These are phyloP conservation scores for Apodospora peruviana DNA, from an alignment of 495 filamentous ascomycete species.

Conservation along the genomic window DNA sequence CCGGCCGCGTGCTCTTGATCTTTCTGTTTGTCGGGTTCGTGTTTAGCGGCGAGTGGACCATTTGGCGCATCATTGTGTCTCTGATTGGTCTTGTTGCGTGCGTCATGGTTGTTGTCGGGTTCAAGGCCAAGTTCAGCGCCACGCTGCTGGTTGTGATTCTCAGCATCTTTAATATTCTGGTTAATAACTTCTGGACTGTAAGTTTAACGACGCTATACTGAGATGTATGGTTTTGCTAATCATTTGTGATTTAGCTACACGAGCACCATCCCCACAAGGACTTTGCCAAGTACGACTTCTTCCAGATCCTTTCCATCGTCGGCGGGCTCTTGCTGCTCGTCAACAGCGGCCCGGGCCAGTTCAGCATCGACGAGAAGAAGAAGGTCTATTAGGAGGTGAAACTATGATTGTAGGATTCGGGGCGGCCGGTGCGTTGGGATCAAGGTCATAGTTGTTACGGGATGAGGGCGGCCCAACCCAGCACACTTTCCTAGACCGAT, in stretches of 20 bases:
- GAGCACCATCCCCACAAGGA: slow-evolving; percentile 98
- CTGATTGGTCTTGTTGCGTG: slow-evolving; percentile 82
- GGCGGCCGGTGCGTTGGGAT: too few relatives aligned
- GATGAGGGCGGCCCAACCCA: too few relatives aligned
- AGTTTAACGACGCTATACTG: too few relatives aligned
- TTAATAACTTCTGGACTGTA: slow-evolving; percentile 99
- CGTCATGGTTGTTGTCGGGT: slow-evolving; percentile 97
- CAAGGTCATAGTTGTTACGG: too few relatives aligned
- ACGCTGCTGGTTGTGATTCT: slow-evolving; percentile 89
- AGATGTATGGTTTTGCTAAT: too few relatives aligned
- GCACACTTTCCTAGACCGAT: too few relatives aligned
- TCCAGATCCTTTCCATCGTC: slow-evolving; percentile 98
- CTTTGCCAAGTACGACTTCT: slow-evolving; percentile 99
- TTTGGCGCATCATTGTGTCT: slow-evolving; percentile 78
- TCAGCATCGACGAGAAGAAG: slow-evolving; percentile 99
- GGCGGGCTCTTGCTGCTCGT: slow-evolving; percentile 91
- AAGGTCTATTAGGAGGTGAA: slow-evolving; percentile 77
- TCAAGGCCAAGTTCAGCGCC: slow-evolving; percentile 99
- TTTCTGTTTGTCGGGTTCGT: slow-evolving; percentile 96
- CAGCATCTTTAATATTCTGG: slow-evolving; percentile 91
- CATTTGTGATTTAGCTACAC: slow-evolving; percentile 62
- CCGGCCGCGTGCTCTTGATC: slow-evolving; percentile 91
- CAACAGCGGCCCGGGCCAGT: slow-evolving; percentile 96
- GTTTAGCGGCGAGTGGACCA: slow-evolving; percentile 86
- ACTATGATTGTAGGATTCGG: not conserved